Evolutionary conservation across 495 filamentous ascomycete genomes (phyloP).

Genomic region (Astrocystis sublimbata): DNA sequence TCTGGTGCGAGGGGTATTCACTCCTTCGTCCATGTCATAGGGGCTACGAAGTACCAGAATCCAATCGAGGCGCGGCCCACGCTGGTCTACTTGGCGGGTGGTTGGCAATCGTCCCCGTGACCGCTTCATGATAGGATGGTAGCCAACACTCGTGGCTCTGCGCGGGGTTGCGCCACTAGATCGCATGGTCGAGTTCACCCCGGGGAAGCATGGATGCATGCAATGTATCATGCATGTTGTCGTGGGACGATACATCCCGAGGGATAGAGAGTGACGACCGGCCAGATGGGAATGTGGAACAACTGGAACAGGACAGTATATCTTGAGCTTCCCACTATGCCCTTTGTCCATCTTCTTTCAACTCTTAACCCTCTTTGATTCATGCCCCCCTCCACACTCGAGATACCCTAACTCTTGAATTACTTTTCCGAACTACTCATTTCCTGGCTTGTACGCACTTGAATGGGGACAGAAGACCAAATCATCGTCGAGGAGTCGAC

Average conservation of each 20-base stretch:
- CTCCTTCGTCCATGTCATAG: too few species aligned
- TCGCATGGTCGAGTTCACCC: neutral
- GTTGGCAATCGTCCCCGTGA: conserved; percentile 12
- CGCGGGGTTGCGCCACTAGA: conserved; percentile 15
- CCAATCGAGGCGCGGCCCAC: neutral
- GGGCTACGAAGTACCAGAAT: neutral
- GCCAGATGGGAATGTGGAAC: neutral
- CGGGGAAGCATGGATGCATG: conserved; percentile 6
- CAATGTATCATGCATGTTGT: conserved; percentile 10
- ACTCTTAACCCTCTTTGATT: conserved; percentile 13
- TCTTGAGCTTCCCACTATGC: conserved; percentile 17
- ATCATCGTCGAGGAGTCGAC: conserved; percentile 50
- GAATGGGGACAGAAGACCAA: conserved; percentile 53
- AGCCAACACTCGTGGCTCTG: conserved; percentile 11
- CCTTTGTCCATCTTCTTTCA: conserved; percentile 9
- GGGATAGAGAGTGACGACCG: neutral
- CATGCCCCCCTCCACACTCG: conserved; percentile 12
- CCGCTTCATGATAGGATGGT: conserved; percentile 6
- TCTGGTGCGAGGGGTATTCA: neutral
- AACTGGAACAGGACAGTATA: conserved; percentile 11
- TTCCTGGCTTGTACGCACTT: conserved; percentile 26
- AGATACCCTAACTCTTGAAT: conserved; percentile 11
- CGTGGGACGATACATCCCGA: conserved; percentile 15
- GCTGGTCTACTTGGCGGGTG: conserved; percentile 5
- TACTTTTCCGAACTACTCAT: conserved; percentile 11